Evolutionary conservation across 306 rosid species (phyloP).

Genomic region (Vigna reflexopilosa): DNA sequence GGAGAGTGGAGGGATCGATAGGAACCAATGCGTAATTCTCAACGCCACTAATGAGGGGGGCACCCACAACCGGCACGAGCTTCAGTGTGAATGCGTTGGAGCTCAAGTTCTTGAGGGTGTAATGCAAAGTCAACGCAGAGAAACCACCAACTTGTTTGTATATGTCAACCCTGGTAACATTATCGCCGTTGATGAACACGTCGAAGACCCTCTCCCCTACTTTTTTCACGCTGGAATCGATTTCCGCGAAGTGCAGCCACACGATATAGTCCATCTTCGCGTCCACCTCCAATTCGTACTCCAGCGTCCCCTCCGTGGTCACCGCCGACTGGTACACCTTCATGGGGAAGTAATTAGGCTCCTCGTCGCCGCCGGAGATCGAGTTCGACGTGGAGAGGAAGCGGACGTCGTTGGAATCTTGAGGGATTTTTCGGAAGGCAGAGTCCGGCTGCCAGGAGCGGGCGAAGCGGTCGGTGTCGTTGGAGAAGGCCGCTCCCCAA

Average conservation of each 20-base stretch:
- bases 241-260: constrained; percentile 93
- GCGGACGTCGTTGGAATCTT: neutral
- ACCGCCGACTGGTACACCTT: constrained; percentile 79
- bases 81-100: constrained; percentile 54
- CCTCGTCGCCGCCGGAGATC: constrained; percentile 51
- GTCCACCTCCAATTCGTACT: constrained; percentile 74
- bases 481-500: constrained; percentile 86
- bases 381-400: constrained; percentile 51
- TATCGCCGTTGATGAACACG: constrained; percentile 62
- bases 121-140: constrained; percentile 65
- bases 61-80: constrained; percentile 66
- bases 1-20: constrained; percentile 72
- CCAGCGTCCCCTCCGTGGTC: constrained; percentile 49
- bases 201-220: constrained; percentile 84
- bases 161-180: constrained; percentile 69
- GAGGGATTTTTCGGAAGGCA: constrained; percentile 35
- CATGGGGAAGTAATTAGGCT: constrained; percentile 79
- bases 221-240: constrained; percentile 71
- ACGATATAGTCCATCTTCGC: constrained; percentile 89
- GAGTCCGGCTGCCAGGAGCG: constrained; percentile 87
- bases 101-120: constrained; percentile 73
- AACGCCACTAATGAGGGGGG: constrained; percentile 71
- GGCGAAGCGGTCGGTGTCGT: constrained; percentile 67
- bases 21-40: constrained; percentile 93
- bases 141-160: constrained; percentile 73